These are phyloP conservation scores for Butyriboletus loyo DNA, from an alignment of 768 basidiomycete genomes.

Conservation along the genomic window DNA sequence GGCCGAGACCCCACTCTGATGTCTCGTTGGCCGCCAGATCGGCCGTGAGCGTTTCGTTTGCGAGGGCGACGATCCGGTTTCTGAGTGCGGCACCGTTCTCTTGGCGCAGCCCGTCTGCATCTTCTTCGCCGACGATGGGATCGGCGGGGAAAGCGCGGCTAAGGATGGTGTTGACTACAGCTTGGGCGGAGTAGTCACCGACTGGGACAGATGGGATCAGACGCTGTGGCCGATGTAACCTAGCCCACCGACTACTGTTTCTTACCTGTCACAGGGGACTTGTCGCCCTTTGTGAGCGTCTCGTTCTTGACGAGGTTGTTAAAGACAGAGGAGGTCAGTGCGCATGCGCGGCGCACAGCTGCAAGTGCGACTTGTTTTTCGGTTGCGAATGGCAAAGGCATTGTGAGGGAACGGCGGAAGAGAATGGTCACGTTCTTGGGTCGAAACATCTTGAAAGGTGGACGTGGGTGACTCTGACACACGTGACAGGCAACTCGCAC, in stretches of 20 bases:
- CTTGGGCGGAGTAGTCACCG: conserved; percentile 92
- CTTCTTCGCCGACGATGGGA: conserved; percentile 93
- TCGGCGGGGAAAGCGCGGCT: conserved; percentile 75
- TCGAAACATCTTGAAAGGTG: conserved; percentile 14
- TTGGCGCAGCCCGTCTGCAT: conserved; percentile 71
- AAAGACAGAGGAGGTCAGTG: conserved; percentile 82
- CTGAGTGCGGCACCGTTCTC: conserved; percentile 44
- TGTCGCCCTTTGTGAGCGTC: conserved; percentile 87
- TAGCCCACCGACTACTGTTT: background rate
- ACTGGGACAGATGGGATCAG: conserved; percentile 44
- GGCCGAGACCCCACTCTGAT: conserved; percentile 70
- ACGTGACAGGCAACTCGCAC: conserved; percentile 2
- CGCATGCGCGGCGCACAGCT: conserved; percentile 85
- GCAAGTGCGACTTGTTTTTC: conserved; percentile 83
- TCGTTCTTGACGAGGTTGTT: conserved; percentile 81
- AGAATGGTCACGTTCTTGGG: conserved; percentile 2
- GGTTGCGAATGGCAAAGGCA: conserved; percentile 53
- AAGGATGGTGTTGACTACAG: conserved; percentile 83
- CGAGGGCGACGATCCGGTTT: conserved; percentile 72
- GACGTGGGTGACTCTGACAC: background rate
- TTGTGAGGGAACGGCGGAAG: conserved; percentile 23
- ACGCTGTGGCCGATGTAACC: background rate
- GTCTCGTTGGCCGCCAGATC: conserved; percentile 55
- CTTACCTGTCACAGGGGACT: conserved; percentile 85
- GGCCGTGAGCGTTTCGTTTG: conserved; percentile 70